Evolutionary conservation across 345 rosid species (phyloP).

Genomic region (Eucalyptus polyanthemos): DNA sequence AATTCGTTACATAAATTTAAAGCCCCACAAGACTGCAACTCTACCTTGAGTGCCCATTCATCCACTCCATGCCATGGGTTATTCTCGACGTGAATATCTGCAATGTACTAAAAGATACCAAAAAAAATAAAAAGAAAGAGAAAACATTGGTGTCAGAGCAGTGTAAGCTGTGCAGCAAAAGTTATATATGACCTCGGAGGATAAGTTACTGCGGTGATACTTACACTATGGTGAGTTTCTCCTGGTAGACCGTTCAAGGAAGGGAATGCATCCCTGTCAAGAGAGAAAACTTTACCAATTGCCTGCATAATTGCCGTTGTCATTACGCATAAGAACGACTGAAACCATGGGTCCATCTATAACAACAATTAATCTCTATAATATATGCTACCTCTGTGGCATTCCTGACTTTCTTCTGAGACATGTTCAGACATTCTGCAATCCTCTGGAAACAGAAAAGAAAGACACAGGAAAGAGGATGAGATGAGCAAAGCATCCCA

Average conservation of each 20-base stretch:
- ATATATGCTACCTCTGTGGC: conserved; percentile 67
- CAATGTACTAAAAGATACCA: conserved; percentile 46
- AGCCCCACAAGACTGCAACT: neutral
- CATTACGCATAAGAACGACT: neutral
- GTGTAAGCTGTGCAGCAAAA: neutral
- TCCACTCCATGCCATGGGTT: conserved; percentile 85
- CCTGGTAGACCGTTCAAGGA: conserved; percentile 84
- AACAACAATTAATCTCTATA: neutral
- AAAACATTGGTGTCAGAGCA: neutral
- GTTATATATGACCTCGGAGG: neutral
- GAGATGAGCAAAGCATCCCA: neutral
- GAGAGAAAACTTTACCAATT: conserved; percentile 65
- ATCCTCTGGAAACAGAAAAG: conserved; percentile 47
- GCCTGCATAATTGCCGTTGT: conserved; percentile 28
- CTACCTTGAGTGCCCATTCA: conserved; percentile 87
- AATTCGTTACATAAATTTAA: neutral
- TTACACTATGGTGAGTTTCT: conserved; percentile 85
- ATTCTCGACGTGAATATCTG: conserved; percentile 61
- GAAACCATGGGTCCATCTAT: neutral
- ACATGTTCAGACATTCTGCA: conserved; percentile 80
- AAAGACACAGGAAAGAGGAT: neutral
- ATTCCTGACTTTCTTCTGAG: conserved; percentile 85
- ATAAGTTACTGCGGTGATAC: conserved; percentile 1
- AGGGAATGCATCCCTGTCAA: conserved; percentile 89
- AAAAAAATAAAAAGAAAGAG: neutral